These are phyloP conservation scores for Batkoa obscura DNA, from an alignment of 371 early-diverging fungal genomes.

Conservation along the genomic window DNA sequence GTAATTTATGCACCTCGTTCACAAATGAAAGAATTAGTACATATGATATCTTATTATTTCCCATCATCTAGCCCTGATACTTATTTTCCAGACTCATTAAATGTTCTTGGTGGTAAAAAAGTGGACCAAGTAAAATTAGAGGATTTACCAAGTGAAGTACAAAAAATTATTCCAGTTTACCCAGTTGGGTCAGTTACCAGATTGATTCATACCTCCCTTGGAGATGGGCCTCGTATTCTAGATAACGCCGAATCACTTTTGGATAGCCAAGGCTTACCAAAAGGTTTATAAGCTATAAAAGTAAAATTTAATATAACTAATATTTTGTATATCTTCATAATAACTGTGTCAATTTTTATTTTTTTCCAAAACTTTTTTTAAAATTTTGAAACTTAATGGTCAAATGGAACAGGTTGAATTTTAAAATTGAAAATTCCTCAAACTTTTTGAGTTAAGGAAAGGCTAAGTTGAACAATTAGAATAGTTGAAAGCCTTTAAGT, in stretches of 20 bases:
- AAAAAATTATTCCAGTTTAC: constrained; percentile 32
- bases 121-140: too few relatives aligned
- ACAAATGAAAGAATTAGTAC: constrained; percentile 65
- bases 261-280: neutral
- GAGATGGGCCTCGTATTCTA: constrained; percentile 81
- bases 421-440: too few relatives aligned
- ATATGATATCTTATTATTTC: constrained; percentile 66
- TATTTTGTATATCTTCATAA: too few relatives aligned
- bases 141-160: constrained; percentile 11
- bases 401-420: too few relatives aligned
- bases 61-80: constrained; percentile 27
- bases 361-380: too few relatives aligned
- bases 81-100: constrained; percentile 45
- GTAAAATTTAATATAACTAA: too few relatives aligned
- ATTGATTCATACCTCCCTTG: constrained; percentile 74
- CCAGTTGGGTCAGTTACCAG: constrained; percentile 57
- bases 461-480: too few relatives aligned
- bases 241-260: constrained; percentile 2
- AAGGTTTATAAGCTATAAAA: too few relatives aligned
- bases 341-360: too few relatives aligned
- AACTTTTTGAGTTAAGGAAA: too few relatives aligned
- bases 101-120: constrained; percentile 15
- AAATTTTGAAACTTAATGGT: too few relatives aligned
- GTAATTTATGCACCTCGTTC: constrained; percentile 76
- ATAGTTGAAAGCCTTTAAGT: too few relatives aligned